Evolutionary conservation across 139 green algal genomes (phyloP), one percentile per base, ranked within the genome.

Genomic region (Dunaliella primolecta): DNA sequence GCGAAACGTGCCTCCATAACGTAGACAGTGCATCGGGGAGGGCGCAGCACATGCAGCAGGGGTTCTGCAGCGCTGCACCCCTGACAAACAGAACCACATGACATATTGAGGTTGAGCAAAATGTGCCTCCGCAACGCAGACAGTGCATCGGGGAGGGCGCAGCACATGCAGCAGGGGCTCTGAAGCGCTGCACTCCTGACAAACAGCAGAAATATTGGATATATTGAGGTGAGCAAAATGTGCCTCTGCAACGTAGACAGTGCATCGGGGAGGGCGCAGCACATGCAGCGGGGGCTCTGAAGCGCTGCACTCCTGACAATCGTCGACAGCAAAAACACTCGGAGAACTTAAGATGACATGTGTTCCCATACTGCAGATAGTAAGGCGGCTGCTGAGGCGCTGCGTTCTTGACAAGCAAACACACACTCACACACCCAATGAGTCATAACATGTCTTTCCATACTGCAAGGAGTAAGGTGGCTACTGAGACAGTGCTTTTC

Each of bases 61-160:
- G 86, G 83, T 11, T n/a, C 57, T 37, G 64, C 2, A 37, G 78
- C 46, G 0, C 84, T 84, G 25, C 85, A 64, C 0, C 38, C 72
- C 3, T 70, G 74, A n/a, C n/a, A n/a, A n/a, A n/a, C n/a, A n/a
- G n/a, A n/a, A n/a, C n/a, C n/a, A n/a, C n/a, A n/a, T n/a, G n/a
- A n/a, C n/a, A n/a, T n/a, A n/a, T n/a, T n/a, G n/a, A n/a, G n/a
- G n/a, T n/a, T n/a, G n/a, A n/a, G n/a, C n/a, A n/a, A n/a, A n/a
- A n/a, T n/a, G n/a, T n/a, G n/a, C n/a, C n/a, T n/a, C n/a, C n/a
- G n/a, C n/a, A n/a, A n/a, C n/a, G n/a, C n/a, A n/a, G n/a, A n/a
- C n/a, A n/a, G n/a, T n/a, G 79, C 27, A 84, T 30, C 87, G 85
- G 34, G n/a, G 35, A 2, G 81, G 75, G 70, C 85, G 83, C 31